Evolutionary conservation across 2,329 filamentous ascomycete genomes (phyloP), one percentile per base, ranked within the genome.

Genomic region (Didymellaceae sp.): DNA sequence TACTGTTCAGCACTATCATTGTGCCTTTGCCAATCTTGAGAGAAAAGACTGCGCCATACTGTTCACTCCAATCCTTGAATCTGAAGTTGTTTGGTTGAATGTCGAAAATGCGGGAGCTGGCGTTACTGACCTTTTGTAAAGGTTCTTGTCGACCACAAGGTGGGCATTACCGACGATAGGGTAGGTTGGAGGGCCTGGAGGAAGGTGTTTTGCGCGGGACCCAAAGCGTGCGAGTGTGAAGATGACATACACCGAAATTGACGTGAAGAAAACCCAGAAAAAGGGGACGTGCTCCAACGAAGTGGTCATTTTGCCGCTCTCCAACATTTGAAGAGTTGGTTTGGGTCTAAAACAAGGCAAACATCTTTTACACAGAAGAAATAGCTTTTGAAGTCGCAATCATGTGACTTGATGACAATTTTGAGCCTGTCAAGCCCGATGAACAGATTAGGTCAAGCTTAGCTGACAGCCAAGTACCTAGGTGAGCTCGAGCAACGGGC

Each of bases 131-230:
- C 43, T 62, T 31, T 54, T 57, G 33, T 55, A 59, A 10, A 62
- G 54, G 31, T 57, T 30, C 37, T 55, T 56, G 26, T 56, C 59
- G 13, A 58, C 50, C 17, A 35, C 43, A 31, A 60, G 58, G 28
- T 67, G 63, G 1, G 60, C 59, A 52, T 67, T 67, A 22, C 65
- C 65, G 10, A 67, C 7, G 22, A 67, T 64, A 1, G 65, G 62
- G 33, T 49, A 49, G 2, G 63, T 67, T 14, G 60, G 62, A n/a
- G 65, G 65, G 22, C 65, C 65, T 1, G 62, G 63, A 25, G 65
- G 65, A 4, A 67, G 57, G 48, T 61, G 42, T 41, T 62, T 63
- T 28, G 66, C 65, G 8, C 65, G 60, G 7, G 22, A 32, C 1
- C 61, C 63, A 46, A 66, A 63, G 39, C 57, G 60, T 11, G 46